Percentiles rank a stretch among this genome's conserved stretches.
phyloP scores from a whole-genome alignment of 2,329 filamentous ascomycete species.

The Cercospora sp. region DNA sequence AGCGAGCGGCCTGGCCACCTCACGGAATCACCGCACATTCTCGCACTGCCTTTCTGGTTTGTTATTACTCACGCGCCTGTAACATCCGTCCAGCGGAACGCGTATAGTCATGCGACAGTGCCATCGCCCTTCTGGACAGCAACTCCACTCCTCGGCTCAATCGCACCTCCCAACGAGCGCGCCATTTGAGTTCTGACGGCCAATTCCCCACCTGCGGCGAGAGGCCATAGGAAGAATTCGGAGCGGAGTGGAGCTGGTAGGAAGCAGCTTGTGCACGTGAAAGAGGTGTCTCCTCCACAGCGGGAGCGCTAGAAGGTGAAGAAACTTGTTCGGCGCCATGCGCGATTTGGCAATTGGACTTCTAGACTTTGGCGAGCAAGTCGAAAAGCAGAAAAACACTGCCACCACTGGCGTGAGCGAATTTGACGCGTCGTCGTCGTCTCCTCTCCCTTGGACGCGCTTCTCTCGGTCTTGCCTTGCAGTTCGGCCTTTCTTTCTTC shows the following conservation, averaged over 20 bases:
- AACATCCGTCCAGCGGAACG: not conserved
- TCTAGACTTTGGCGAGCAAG: not conserved
- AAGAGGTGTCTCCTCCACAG: not conserved
- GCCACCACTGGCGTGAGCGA: not conserved
- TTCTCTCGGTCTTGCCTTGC: not conserved
- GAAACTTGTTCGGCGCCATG: conserved; percentile 1
- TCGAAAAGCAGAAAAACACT: not conserved
- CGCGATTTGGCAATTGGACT: conserved; percentile 6
- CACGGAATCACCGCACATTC: not conserved
- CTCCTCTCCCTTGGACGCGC: not conserved
- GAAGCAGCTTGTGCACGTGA: not conserved
- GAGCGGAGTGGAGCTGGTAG: conserved; percentile 2
- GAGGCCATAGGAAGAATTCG: conserved; percentile 9
- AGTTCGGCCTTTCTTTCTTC: not conserved
- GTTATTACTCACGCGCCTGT: not conserved
- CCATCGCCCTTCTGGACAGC: not conserved
- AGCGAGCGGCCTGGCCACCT: not conserved
- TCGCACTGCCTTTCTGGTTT: not conserved
- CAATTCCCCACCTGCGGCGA: conserved; percentile 3
- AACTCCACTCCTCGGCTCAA: not conserved
- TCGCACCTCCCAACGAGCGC: not conserved
- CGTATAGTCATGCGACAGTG: not conserved
- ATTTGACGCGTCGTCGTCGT: not conserved
- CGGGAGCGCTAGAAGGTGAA: conserved; percentile 10
- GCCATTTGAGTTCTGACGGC: not conserved